Percentiles rank a stretch among this genome's conserved stretches.
These are phyloP conservation scores for Fermentozyma sake DNA, from an alignment of 1,139 yeast genomes.

Conservation along the genomic window DNA sequence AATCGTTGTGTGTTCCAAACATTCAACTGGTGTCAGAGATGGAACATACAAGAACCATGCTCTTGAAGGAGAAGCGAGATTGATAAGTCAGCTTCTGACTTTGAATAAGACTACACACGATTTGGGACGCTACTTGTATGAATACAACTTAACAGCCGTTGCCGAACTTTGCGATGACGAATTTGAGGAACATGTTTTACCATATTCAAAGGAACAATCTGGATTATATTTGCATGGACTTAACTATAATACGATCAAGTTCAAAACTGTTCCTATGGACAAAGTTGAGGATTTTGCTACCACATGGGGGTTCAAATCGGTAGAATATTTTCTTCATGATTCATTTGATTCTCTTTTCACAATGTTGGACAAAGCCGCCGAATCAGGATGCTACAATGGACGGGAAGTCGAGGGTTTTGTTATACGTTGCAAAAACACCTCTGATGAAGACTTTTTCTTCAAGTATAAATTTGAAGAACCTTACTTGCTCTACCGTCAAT, in stretches of 20 bases:
- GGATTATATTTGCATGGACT: slow-evolving; percentile 91
- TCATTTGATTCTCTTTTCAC: slow-evolving; percentile 38
- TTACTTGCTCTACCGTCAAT: slow-evolving; percentile 80
- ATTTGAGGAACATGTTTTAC: slow-evolving; percentile 91
- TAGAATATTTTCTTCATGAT: slow-evolving; percentile 41
- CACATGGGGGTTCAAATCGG: slow-evolving; percentile 66
- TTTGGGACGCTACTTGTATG: slow-evolving; percentile 53
- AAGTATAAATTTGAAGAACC: slow-evolving; percentile 96
- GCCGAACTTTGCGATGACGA: slow-evolving; percentile 90
- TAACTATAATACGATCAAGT: slow-evolving; percentile 61
- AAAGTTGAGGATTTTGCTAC: slow-evolving; percentile 58
- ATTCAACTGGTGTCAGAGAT: slow-evolving; percentile 70
- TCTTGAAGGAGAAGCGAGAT: slow-evolving; percentile 58
- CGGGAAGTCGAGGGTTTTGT: slow-evolving; percentile 93
- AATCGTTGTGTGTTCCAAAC: slow-evolving; percentile 80
- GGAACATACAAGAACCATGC: slow-evolving; percentile 67
- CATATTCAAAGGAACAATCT: slow-evolving; percentile 59
- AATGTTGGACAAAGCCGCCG: slow-evolving; percentile 54
- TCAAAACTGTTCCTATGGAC: slow-evolving; percentile 60
- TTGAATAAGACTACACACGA: slow-evolving; percentile 37
- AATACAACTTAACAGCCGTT: slow-evolving; percentile 69
- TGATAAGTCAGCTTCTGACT: slow-evolving; percentile 47
- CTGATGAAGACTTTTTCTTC: slow-evolving; percentile 61
- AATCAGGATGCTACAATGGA: slow-evolving; percentile 67
- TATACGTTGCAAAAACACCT: slow-evolving; percentile 47